Percentiles rank a stretch among this genome's conserved stretches.
These are phyloP conservation scores for Magnolia officinalis DNA, from an alignment of 164 flowering plant species.

Conservation along the genomic window DNA sequence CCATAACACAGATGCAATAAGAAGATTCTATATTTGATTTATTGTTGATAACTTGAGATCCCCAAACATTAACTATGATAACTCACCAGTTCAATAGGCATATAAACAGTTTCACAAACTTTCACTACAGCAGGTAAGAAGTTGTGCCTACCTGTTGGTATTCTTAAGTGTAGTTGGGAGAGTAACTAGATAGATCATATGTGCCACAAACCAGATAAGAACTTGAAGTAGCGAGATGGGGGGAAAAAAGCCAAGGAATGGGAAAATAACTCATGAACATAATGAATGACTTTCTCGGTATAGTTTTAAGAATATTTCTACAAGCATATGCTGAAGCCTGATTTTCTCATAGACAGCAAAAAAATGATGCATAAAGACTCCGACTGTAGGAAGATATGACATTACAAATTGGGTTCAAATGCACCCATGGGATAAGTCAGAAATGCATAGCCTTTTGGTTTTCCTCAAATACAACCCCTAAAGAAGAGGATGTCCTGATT, in stretches of 20 bases:
- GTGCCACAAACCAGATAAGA: neutral
- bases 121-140: neutral
- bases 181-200: neutral
- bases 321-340: no score
- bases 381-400: no score
- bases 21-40: neutral
- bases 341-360: no score
- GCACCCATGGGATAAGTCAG: no score
- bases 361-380: no score
- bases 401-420: no score
- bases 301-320: no score
- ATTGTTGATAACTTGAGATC: neutral
- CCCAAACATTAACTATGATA: neutral
- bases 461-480: no score
- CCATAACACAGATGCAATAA: neutral
- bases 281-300: no score
- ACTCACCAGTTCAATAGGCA: neutral
- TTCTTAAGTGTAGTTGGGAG: neutral
- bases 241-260: neutral
- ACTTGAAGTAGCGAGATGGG: neutral
- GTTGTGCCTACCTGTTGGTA: neutral
- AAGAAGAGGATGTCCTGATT: no score
- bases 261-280: neutral
- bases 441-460: no score
- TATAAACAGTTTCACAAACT: neutral